These are phyloP conservation scores for Cryptococcus neoformans DNA, from an alignment of 1,284 basidiomycete genomes.

Conservation along the genomic window DNA sequence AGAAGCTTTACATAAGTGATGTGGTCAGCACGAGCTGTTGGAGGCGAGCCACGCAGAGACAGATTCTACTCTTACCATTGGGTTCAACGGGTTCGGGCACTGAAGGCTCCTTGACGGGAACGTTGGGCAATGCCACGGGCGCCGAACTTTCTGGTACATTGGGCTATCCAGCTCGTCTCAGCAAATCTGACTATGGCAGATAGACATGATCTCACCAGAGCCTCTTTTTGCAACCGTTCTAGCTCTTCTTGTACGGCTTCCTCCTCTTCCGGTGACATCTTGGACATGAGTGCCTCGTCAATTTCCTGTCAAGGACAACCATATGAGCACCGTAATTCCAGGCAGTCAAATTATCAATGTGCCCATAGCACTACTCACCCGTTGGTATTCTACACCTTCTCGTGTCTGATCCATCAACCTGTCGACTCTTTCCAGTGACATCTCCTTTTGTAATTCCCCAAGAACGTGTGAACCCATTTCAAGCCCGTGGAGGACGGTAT, in stretches of 20 bases:
- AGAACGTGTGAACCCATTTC: constrained; percentile 91
- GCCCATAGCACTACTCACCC: constrained; percentile 56
- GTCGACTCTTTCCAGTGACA: constrained; percentile 91
- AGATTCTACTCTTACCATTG: too few species aligned
- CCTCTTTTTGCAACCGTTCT: constrained; percentile 61
- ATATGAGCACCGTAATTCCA: background rate
- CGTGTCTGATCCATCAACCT: constrained; percentile 85
- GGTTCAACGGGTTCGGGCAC: background rate
- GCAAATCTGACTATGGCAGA: background rate
- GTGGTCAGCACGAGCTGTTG: constrained; percentile 3
- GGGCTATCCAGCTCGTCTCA: constrained; percentile 20
- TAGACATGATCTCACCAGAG: constrained; percentile 34
- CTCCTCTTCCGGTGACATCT: constrained; percentile 84
- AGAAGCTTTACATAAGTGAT: constrained; percentile 9
- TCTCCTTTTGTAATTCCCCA: constrained; percentile 89
- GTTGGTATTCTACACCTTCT: constrained; percentile 91
- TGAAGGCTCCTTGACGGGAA: constrained; percentile 54
- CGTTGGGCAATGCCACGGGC: constrained; percentile 52
- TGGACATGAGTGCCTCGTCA: constrained; percentile 77
- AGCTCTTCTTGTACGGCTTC: constrained; percentile 87
- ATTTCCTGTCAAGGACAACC: constrained; percentile 65
- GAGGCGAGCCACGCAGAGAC: too few species aligned
- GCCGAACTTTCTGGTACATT: constrained; percentile 24
- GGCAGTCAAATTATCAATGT: background rate
- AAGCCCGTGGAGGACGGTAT: constrained; percentile 86